phyloP scores from a whole-genome alignment of 257 asterid genomes.

The Galeopsis tetrahit region DNA sequence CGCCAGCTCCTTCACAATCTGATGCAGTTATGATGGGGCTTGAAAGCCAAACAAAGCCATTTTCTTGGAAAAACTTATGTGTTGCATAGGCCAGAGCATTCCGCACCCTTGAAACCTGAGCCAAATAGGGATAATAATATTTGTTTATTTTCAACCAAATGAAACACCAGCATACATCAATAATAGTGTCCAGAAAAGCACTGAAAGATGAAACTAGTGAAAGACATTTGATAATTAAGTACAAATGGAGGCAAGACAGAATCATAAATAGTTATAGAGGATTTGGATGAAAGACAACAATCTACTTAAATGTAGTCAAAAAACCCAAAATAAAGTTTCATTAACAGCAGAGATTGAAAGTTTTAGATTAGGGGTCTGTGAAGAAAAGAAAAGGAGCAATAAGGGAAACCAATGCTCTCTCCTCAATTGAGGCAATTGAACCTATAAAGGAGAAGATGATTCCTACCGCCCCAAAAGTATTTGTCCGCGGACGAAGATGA shows the following conservation, averaged over 20 bases:
- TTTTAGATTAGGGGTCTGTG: conserved; percentile 6
- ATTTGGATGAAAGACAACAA: conserved; percentile 15
- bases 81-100: conserved; percentile 94
- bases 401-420: conserved; percentile 6
- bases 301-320: conserved; percentile 12
- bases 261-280: conserved; percentile 3
- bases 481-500: conserved; percentile 98
- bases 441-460: conserved; percentile 29
- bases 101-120: conserved; percentile 94
- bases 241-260: conserved; percentile 13
- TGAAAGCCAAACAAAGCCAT: conserved; percentile 95
- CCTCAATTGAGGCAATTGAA: conserved; percentile 11
- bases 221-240: conserved; percentile 18
- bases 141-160: conserved; percentile 13
- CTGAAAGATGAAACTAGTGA: conserved; percentile 16
- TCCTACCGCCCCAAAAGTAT: conserved; percentile 96
- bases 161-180: conserved; percentile 1
- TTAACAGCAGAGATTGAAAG: not conserved
- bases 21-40: conserved; percentile 98
- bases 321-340: not conserved
- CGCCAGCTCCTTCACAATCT: conserved; percentile 99
- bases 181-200: conserved; percentile 8
- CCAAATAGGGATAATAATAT: conserved; percentile 31
- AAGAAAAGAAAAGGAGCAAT: conserved; percentile 9
- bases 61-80: conserved; percentile 92